These are phyloP conservation scores for Pseudogymnoascus sp. DNA, from an alignment of 2,329 filamentous ascomycete species.

Conservation along the genomic window DNA sequence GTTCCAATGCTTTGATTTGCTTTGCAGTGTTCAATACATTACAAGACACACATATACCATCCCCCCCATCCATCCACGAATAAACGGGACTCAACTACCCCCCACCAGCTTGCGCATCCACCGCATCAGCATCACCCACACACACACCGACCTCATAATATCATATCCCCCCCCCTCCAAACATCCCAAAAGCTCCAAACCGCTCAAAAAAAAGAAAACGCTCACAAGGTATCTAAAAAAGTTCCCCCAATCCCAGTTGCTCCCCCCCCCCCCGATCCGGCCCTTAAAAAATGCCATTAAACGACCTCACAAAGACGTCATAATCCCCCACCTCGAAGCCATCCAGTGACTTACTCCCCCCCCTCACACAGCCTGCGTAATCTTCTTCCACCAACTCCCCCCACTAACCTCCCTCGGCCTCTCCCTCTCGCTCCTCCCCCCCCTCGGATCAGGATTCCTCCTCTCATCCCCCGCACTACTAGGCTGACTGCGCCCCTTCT, in stretches of 20 bases:
- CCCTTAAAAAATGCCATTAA: neutral
- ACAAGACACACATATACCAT: slow-evolving; percentile 8
- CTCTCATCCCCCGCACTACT: slow-evolving; percentile 25
- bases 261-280: neutral
- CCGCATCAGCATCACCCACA: neutral
- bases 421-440: slow-evolving; percentile 35
- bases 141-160: neutral
- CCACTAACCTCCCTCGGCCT: slow-evolving; percentile 63
- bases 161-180: slow-evolving; percentile 1
- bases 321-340: neutral
- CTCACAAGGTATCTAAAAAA: slow-evolving; percentile 8
- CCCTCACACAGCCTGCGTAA: slow-evolving; percentile 11
- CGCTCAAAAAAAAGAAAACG: slow-evolving; percentile 4
- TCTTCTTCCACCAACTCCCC: slow-evolving; percentile 31
- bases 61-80: neutral
- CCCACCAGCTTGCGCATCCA: neutral
- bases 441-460: slow-evolving; percentile 22
- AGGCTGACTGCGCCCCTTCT: slow-evolving; percentile 22
- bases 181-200: neutral
- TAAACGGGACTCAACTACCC: neutral
- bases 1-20: neutral
- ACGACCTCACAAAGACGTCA: neutral
- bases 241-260: neutral
- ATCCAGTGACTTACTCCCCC: neutral
- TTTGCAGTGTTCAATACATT: slow-evolving; percentile 7